Evolutionary conservation across 1,284 basidiomycete species (phyloP), one percentile per base, ranked within the genome.

Genomic region (Neotropicomus parvogracilis): DNA sequence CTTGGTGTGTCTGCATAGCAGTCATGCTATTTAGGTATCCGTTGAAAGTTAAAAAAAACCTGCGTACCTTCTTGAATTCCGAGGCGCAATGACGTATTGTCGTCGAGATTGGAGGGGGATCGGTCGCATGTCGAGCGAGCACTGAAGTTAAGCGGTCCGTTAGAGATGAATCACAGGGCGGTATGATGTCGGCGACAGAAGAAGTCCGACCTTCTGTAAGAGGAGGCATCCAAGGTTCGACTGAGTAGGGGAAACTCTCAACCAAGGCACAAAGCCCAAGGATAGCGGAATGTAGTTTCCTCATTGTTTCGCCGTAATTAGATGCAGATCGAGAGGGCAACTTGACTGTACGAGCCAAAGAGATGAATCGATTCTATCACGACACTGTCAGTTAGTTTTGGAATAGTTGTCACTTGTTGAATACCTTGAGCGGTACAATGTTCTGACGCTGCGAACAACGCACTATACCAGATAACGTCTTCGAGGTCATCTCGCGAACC

Each of bases 401-500:
- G 8, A 21, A 29, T 0, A 40, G 13, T 5, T 6, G 2, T 33
- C 28, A 36, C 37, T 13, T 29, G 32, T 35, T 39, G 52, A 66
- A 54, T 62, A 89, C 91, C 79, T 88, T 92, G 57, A 98, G 74
- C 6, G 87, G 84, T 42, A 89, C 71, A 58, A 98, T 94, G 60
- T 87, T 89, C 51, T 90, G 81, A 46, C 95, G 79, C 66, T 97
- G 93, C 11, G 93, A 95, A 63, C 93, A 97, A 54, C 95, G 80
- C 31, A 99, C 81, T 56, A 99, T 85, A 17, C 92, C 90, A 16
- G 90, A 88, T 28, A 99, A 73, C 34, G 91, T 89, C 70, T 86
- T 86, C 5, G 90, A 90, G n/a, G 92, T 90, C 78, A 90, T 94
- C 66, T 94, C 91, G 52, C 94, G 81, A 26, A 97, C 94, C 71